Percentiles rank a stretch among this genome's conserved stretches.
These are phyloP conservation scores for Chloranthus sessilifolius DNA, from an alignment of 164 flowering plant genomes.

Conservation along the genomic window DNA sequence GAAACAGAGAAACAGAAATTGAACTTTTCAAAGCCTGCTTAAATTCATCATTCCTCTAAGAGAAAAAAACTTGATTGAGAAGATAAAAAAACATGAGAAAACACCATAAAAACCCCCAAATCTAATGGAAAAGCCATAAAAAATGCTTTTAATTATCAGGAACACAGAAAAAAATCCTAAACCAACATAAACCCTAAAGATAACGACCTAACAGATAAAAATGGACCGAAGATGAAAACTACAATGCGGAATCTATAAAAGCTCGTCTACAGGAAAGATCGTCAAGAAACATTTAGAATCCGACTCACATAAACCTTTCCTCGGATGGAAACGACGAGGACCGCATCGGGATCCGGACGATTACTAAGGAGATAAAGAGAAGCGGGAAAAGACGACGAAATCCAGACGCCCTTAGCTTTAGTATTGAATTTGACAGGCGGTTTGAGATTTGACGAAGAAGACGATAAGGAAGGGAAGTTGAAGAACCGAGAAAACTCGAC, in stretches of 20 bases:
- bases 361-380: conserved; percentile 12
- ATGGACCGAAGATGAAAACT: not conserved
- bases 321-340: conserved; percentile 15
- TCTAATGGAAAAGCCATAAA: not conserved
- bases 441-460: conserved; percentile 9
- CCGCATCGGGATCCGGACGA: conserved; percentile 6
- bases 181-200: not conserved
- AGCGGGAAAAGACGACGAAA: conserved; percentile 21
- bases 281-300: too few species aligned
- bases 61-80: not conserved
- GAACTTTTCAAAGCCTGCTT: not conserved
- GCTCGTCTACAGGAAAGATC: not conserved
- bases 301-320: conserved; percentile 19
- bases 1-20: not conserved
- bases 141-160: not conserved
- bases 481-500: conserved; percentile 27
- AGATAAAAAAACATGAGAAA: not conserved
- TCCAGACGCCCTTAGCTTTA: conserved; percentile 20
- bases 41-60: too few species aligned
- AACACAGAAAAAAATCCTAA: not conserved
- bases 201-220: too few species aligned
- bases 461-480: conserved; percentile 14
- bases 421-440: conserved; percentile 8
- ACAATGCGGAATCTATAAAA: not conserved
- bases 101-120: not conserved